These are phyloP conservation scores for Backusella luteola DNA, from an alignment of 192 early-diverging fungal species.

Conservation along the genomic window DNA sequence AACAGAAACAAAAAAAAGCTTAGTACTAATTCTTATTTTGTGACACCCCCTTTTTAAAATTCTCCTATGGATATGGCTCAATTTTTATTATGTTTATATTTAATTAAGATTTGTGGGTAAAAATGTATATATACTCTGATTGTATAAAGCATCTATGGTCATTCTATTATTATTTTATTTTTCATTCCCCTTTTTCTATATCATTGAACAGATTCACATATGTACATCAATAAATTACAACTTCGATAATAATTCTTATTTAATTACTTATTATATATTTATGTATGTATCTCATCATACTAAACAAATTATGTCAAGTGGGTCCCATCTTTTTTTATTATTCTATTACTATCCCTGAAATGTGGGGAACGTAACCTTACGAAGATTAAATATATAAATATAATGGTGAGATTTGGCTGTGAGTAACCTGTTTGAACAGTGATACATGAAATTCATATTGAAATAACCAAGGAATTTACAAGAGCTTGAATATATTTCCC, in stretches of 20 bases:
- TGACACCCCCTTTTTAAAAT: not conserved
- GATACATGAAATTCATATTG: not conserved
- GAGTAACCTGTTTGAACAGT: not conserved
- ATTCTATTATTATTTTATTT: not conserved
- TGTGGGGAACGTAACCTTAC: conserved; percentile 1
- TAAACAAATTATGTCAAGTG: conserved; percentile 1
- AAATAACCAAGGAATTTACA: not conserved
- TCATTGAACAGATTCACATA: not conserved
- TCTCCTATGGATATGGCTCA: conserved; percentile 9
- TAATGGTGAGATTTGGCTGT: not conserved
- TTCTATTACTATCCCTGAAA: not conserved
- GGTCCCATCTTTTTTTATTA: not conserved
- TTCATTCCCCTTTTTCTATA: not conserved
- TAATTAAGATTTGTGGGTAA: conserved; percentile 6
- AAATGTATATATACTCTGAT: not conserved
- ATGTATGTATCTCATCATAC: not conserved
- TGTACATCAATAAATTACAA: conserved; percentile 1
- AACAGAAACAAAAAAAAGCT: conserved; percentile 3
- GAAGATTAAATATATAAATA: conserved; percentile 5
- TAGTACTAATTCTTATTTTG: conserved; percentile 4
- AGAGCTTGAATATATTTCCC: not conserved
- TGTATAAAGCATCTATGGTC: conserved; percentile 2
- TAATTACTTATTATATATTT: not conserved
- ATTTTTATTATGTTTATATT: conserved; percentile 9
- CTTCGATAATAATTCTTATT: not conserved